Evolutionary conservation across 768 basidiomycete species (phyloP), one percentile per base, ranked within the genome.

Genomic region (Erythrobasidium yunnanense): DNA sequence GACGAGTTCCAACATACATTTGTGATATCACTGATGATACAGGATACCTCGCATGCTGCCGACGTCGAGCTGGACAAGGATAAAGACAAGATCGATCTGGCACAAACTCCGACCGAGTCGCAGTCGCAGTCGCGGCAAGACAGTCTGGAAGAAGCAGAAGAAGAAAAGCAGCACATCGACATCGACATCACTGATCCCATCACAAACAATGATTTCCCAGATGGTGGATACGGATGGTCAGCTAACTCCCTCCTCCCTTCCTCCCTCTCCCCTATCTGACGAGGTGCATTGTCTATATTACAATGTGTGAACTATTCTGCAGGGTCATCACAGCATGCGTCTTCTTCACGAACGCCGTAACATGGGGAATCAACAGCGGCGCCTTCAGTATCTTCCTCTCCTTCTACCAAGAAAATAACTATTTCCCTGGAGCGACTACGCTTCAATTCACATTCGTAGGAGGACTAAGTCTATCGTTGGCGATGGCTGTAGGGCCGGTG

Each of bases 151-250:
- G n/a, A n/a, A n/a, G n/a, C n/a, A n/a, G n/a, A n/a, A n/a, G n/a
- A n/a, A n/a, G n/a, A n/a, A n/a, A n/a, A n/a, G n/a, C n/a, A n/a
- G n/a, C n/a, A n/a, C n/a, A n/a, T n/a, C n/a, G n/a, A n/a, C n/a
- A n/a, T n/a, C n/a, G n/a, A n/a, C n/a, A n/a, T n/a, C n/a, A n/a
- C n/a, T n/a, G n/a, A n/a, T n/a, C n/a, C n/a, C n/a, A n/a, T n/a
- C n/a, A n/a, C n/a, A n/a, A n/a, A n/a, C n/a, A n/a, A n/a, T n/a
- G n/a, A n/a, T n/a, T n/a, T n/a, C 29, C 76, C 76, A 4, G 75
- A 76, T 66, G 76, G 76, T 25, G 76, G 76, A n/a, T 77, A 76
- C 66, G 76, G 76, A 3, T 77, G 50, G 50, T 52, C 11, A 11
- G 50, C 29, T 20, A 11, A 52, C 50, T 8, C 13, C 22, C 8